Evolutionary conservation across 2,329 filamentous ascomycete genomes (phyloP), one percentile per base, ranked within the genome.

Genomic region (Aspergillus arachidicola): DNA sequence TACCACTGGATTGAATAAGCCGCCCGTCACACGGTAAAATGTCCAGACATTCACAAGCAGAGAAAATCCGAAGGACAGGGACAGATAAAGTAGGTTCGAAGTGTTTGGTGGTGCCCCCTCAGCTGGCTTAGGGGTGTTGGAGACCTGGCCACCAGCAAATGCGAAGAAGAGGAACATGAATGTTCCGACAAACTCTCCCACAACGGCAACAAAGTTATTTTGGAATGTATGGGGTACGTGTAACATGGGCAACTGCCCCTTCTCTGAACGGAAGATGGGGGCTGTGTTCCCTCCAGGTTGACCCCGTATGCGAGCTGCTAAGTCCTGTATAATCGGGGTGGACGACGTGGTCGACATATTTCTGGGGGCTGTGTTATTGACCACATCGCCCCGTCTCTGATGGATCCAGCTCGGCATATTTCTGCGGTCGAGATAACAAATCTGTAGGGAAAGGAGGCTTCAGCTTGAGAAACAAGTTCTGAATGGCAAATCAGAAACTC

Each of bases 31-130:
- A 21, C 83, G 78, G 68, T 81, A 85, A 69, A 86, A 86, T 0
- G 83, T 79, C 83, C 84, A 86, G 2, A 82, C 83, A 68, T 85
- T 86, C 63, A 84, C 82, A 1, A 79, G 78, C 57, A 85, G 72
- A 2, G 81, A 79, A 59, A 83, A 80, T 1, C 79, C 81, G 64
- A 83, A 84, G 5, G 71, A 73, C 34, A 83, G 67, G 2, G 78
- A 67, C 36, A 81, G 79, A 65, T 81, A 84, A 14, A 83, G 63
- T 63, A 82, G 66, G 28, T 74, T 75, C 1, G 71, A 66, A 3
- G 74, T 75, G 63, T 80, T 76, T 0, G 77, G 76, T 55, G 70
- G 67, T 4, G 72, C 69, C 6, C 76, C 78, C 26, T 75, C 66
- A 2, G 59, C 63, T 6, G 75, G 73, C 63, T 69, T 73, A 0